Conservation (phyloP, 257 asterid genomes). For the Lycium ferocissimum region DNA sequence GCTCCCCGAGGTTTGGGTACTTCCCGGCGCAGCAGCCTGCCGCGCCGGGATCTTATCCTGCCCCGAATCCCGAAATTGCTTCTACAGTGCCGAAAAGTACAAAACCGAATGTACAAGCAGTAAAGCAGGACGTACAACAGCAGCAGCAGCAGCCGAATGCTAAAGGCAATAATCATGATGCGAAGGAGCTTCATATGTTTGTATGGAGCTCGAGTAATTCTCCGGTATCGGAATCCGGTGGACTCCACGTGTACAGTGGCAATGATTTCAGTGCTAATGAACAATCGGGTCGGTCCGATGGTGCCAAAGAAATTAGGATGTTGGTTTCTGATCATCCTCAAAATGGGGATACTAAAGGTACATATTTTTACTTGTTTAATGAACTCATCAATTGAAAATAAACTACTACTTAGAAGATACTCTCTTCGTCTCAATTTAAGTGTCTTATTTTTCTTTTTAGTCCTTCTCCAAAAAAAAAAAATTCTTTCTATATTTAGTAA, state of each 20-base stretch:
- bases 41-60: conserved; percentile 68
- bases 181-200: conserved; percentile 96
- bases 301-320: conserved; percentile 91
- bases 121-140: conserved; percentile 29
- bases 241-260: conserved; percentile 55
- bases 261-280: conserved; percentile 60
- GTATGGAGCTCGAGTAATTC: conserved; percentile 99
- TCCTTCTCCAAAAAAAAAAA: no score
- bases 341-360: conserved; percentile 84
- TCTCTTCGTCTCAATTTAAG: no score
- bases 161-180: conserved; percentile 63
- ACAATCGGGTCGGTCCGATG: conserved; percentile 88
- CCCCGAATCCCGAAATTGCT: conserved; percentile 91
- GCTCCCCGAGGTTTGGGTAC: conserved; percentile 77
- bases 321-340: conserved; percentile 81
- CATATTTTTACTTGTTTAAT: neutral
- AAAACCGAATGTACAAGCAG: conserved; percentile 39
- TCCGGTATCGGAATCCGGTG: conserved; percentile 82
- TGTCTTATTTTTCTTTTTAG: no score
- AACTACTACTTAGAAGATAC: no score
- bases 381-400: no score
- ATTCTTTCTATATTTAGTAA: no score
- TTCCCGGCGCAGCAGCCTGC: conserved; percentile 57
- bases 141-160: conserved; percentile 44
- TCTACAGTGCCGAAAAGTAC: conserved; percentile 55